A percentile compares a stretch with the other conserved stretches of the same genome.
phyloP scores from a whole-genome alignment of 2,329 filamentous ascomycete genomes.

The Claviceps africana region DNA sequence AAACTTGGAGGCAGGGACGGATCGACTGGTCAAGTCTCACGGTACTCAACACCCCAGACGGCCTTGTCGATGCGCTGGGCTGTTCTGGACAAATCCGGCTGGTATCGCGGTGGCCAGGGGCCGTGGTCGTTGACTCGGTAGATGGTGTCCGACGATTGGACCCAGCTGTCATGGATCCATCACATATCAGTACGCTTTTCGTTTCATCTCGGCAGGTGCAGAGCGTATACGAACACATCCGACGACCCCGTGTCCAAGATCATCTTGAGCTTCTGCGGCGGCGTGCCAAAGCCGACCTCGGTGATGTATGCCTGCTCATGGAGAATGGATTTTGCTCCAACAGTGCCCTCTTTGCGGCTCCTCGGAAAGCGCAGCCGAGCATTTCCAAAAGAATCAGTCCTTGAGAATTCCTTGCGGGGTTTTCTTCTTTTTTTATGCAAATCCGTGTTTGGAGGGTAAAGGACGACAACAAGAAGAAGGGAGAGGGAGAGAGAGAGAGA shows the following conservation, averaged over 20 bases:
- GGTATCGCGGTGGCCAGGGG: slow-evolving; percentile 26
- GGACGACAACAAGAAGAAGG: not conserved
- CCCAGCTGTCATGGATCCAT: slow-evolving; percentile 27
- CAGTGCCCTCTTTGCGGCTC: slow-evolving; percentile 4
- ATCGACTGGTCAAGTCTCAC: slow-evolving; percentile 18
- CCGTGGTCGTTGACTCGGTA: slow-evolving; percentile 21
- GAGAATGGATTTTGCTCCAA: slow-evolving; percentile 22
- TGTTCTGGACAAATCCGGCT: slow-evolving; percentile 31
- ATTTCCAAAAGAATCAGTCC: not conserved
- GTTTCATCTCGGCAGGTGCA: not conserved
- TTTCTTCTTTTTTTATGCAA: not conserved
- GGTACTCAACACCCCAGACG: slow-evolving; percentile 35
- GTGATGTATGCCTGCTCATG: slow-evolving; percentile 30
- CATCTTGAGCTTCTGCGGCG: slow-evolving; percentile 31
- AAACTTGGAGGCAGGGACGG: slow-evolving; percentile 9
- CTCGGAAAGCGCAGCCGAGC: not conserved
- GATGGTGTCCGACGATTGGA: slow-evolving; percentile 35
- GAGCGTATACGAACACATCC: slow-evolving; percentile 43
- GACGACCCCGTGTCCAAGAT: slow-evolving; percentile 41
- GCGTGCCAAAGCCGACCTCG: slow-evolving; percentile 31
- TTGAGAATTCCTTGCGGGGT: not conserved
- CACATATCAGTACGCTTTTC: slow-evolving; percentile 1
- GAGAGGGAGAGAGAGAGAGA: too few relatives aligned
- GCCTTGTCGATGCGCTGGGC: slow-evolving; percentile 26
- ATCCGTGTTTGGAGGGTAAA: not conserved